These are phyloP conservation scores for Wickerhamomyces canadensis DNA, from an alignment of 805 yeast genomes.

Conservation along the genomic window DNA sequence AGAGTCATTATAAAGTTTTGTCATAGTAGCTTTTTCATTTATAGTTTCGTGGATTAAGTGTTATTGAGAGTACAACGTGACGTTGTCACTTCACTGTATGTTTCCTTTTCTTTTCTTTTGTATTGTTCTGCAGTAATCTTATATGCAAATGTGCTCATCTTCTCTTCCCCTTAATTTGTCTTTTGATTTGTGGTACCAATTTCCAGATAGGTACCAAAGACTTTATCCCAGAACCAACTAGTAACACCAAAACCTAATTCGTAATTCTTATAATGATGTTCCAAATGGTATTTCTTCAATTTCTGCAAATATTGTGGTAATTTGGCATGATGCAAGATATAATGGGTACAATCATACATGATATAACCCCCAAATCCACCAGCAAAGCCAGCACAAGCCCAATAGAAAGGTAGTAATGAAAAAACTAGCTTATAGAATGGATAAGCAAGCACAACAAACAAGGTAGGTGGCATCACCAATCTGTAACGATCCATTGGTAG, in stretches of 20 bases:
- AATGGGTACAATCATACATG: slow-evolving; percentile 90
- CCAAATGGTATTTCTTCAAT: slow-evolving; percentile 86
- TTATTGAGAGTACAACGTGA: no score
- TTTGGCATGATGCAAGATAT: slow-evolving; percentile 82
- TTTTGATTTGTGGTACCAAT: slow-evolving; percentile 20
- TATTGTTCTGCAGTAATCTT: no score
- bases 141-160: no score
- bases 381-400: slow-evolving; percentile 89
- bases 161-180: slow-evolving; percentile 1
- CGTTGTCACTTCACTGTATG: no score
- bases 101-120: no score
- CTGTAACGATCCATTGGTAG: slow-evolving; percentile 94
- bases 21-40: no score
- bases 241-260: slow-evolving; percentile 97
- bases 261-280: slow-evolving; percentile 96
- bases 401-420: slow-evolving; percentile 65
- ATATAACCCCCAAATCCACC: slow-evolving; percentile 96
- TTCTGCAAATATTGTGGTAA: slow-evolving; percentile 74
- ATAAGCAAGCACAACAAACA: slow-evolving; percentile 62
- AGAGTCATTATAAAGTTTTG: no score
- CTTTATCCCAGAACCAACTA: slow-evolving; percentile 86
- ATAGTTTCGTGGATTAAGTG: no score
- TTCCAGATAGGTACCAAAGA: slow-evolving; percentile 76
- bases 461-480: slow-evolving; percentile 94
- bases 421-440: slow-evolving; percentile 85